These are phyloP conservation scores for Bipolaris cookei DNA, from an alignment of 2,329 filamentous ascomycete species.

Conservation along the genomic window DNA sequence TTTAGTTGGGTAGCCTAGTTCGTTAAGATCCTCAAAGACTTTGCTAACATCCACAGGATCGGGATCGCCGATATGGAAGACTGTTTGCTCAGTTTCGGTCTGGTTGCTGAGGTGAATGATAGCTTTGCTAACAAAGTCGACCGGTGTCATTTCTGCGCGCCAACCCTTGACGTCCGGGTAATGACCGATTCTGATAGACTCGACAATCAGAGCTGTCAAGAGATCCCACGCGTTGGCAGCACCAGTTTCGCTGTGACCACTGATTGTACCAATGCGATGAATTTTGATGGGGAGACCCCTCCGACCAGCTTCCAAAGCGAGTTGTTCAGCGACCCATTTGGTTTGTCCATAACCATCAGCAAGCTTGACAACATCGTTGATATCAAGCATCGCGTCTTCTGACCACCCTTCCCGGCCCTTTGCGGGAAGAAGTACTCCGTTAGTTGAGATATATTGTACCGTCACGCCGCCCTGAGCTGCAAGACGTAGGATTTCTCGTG, in stretches of 20 bases:
- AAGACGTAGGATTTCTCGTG: constrained; percentile 73
- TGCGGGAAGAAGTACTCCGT: constrained; percentile 76
- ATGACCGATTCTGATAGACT: constrained; percentile 75
- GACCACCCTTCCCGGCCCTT: constrained; percentile 67
- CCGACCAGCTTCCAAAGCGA: constrained; percentile 71
- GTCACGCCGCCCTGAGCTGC: constrained; percentile 72
- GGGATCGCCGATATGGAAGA: constrained; percentile 79
- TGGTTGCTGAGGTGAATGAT: constrained; percentile 74
- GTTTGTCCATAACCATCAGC: constrained; percentile 78
- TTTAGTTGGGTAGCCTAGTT: constrained; percentile 74
- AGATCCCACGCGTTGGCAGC: constrained; percentile 81
- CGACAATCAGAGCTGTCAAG: constrained; percentile 75
- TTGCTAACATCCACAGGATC: constrained; percentile 69
- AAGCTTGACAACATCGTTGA: constrained; percentile 72
- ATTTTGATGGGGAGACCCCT: constrained; percentile 74
- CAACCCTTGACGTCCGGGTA: constrained; percentile 75
- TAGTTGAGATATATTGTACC: constrained; percentile 79
- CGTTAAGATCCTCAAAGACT: constrained; percentile 68
- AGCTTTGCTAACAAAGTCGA: constrained; percentile 78
- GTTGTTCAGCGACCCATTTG: constrained; percentile 81
- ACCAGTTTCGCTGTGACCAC: constrained; percentile 75
- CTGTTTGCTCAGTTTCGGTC: constrained; percentile 64
- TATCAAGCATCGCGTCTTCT: constrained; percentile 70
- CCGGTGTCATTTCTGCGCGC: constrained; percentile 83
- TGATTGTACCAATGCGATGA: constrained; percentile 77